Base-by-base conservation (phyloP, 164 flowering plant species). In the Tinospora cordifolia region DNA sequence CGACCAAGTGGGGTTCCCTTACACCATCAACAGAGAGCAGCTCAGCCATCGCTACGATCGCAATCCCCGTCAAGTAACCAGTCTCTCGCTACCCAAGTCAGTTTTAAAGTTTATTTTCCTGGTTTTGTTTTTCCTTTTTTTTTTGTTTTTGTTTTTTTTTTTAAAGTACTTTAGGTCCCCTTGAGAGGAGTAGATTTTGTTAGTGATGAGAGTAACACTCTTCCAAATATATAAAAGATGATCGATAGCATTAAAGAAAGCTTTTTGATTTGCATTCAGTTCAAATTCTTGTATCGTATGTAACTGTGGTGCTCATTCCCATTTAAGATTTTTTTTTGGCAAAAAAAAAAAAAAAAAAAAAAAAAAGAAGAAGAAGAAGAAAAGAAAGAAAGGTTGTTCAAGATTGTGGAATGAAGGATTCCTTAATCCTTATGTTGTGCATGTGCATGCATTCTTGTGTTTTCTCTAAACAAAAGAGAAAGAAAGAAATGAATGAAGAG, bases 11-110 rank as follows among this genome's bases (percentile, higher is more conserved):
- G 84, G 25, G 69, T 84, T 69, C 51, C 84, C 49, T 68, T 73
- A 0, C 83, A 76, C 15, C 86, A 81, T 70, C 90, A 81, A 66
- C 86, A 79, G 79, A 85, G 93, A 73, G 85, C 88, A 46, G 79
- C 70, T 10, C 88, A 83, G 54, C 74, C 86, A 63, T 63, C 88
- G 66, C 40, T 79, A 39, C 83, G 90, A 81, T 83, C 92, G 8
- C 80, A 76, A 54, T 49, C 86, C 51, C 70, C 87, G 26, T 64
- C 80, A 11, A 81, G 25, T 75, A 84, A 40, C 59, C 90, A 77
- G 73, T 65, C 90, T 54, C 62, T 85, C 41, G 62, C 80, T 68
- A 54, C 84, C 30, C 92, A 87, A 80, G 92, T 92, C 10, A 78
- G 85, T 82, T 12, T 21, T n/a, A n/a, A 69, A 38, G 4, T 36